Evolutionary conservation across 1,284 basidiomycete genomes (phyloP).

Genomic region (Cystobasidiaceae sp.): DNA sequence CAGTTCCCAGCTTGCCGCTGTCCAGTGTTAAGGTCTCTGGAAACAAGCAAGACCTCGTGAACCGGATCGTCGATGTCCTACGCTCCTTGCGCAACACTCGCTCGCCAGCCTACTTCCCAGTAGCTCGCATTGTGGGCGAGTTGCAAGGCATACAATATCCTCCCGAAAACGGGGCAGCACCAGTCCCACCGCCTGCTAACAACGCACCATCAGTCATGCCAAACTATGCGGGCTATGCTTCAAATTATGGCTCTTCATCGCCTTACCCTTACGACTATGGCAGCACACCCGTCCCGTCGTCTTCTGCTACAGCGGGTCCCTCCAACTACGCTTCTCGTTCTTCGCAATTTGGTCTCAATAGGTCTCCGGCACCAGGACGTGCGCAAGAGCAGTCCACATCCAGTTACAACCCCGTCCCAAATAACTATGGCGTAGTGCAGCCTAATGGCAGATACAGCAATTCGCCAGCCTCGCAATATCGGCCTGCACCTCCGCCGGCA

Average conservation of each 20-base stretch:
- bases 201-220: not conserved
- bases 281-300: not conserved
- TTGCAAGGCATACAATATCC: slow-evolving; percentile 4
- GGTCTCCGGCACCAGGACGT: slow-evolving; percentile 5
- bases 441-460: not conserved
- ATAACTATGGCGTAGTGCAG: not conserved
- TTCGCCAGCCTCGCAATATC: not conserved
- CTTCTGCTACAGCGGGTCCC: not conserved
- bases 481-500: not conserved
- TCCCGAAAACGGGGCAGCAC: not conserved
- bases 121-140: slow-evolving; percentile 19
- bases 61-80: slow-evolving; percentile 2
- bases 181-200: not conserved
- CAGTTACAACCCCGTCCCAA: not conserved
- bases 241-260: not conserved
- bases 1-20: not conserved
- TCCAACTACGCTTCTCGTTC: not conserved
- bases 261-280: not conserved
- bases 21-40: not conserved
- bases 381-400: not conserved
- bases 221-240: not conserved
- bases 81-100: not conserved
- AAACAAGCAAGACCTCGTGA: slow-evolving; percentile 9
- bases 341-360: slow-evolving; percentile 8
- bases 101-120: not conserved